Conservation (phyloP, 192 early-diverging fungal genomes). For the Podila epigama region DNA sequence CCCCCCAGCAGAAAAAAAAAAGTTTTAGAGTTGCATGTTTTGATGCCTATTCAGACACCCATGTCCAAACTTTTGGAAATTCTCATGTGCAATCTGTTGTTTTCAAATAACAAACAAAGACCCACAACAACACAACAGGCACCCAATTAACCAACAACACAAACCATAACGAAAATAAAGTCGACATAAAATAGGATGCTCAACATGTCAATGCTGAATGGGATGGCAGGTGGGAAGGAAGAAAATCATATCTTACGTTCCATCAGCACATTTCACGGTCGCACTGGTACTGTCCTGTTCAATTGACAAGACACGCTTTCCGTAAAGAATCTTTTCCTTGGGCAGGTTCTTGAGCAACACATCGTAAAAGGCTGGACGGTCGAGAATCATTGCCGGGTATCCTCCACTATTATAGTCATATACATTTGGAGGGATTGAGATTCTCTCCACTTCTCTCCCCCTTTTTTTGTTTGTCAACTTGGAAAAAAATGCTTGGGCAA, state of each 20-base stretch:
- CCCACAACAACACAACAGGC: not conserved
- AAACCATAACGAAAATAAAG: too few species aligned
- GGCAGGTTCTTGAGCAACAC: slow-evolving; percentile 38
- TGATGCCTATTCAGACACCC: too few species aligned
- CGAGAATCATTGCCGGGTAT: slow-evolving; percentile 41
- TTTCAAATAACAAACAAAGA: not conserved
- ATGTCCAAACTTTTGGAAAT: too few species aligned
- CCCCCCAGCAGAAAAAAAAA: not conserved
- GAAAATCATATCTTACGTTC: slow-evolving; percentile 10
- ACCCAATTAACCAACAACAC: too few species aligned
- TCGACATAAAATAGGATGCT: too few species aligned
- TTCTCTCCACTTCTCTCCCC: not conserved
- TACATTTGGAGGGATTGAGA: not conserved
- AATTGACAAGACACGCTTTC: slow-evolving; percentile 15
- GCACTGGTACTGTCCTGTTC: slow-evolving; percentile 25
- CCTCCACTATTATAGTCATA: slow-evolving; percentile 46
- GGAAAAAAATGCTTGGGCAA: too few species aligned
- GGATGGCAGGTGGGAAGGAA: too few species aligned
- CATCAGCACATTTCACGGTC: slow-evolving; percentile 40
- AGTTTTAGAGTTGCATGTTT: not conserved
- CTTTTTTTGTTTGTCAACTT: too few species aligned
- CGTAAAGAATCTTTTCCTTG: slow-evolving; percentile 32
- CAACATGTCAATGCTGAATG: too few species aligned
- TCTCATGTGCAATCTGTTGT: too few species aligned
- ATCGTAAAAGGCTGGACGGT: slow-evolving; percentile 44